Evolutionary conservation across 169 alveolate species (phyloP).

Genomic region (Babesia ovata): DNA sequence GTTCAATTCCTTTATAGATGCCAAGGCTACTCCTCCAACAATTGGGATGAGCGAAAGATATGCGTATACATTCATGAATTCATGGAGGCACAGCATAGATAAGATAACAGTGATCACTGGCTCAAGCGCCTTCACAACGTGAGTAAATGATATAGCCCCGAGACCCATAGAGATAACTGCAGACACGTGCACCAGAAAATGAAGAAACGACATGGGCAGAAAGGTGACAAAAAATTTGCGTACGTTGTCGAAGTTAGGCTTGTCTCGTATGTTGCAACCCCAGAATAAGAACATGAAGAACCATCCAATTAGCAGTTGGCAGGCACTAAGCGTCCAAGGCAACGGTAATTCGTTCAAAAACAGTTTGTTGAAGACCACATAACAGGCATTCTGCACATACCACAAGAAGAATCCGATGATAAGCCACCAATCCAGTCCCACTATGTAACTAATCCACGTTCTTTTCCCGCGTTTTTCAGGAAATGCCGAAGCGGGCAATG

Average conservation of each 20-base stretch:
- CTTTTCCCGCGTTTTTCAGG: conserved; percentile 23
- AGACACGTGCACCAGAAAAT: conserved; percentile 80
- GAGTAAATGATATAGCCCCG: conserved; percentile 85
- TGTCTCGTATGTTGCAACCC: conserved; percentile 58
- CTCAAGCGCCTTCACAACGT: conserved; percentile 83
- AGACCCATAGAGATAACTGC: conserved; percentile 82
- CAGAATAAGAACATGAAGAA: conserved; percentile 66
- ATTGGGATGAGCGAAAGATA: conserved; percentile 76
- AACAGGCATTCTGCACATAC: conserved; percentile 80
- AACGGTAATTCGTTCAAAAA: conserved; percentile 72
- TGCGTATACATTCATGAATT: conserved; percentile 67
- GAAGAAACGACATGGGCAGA: conserved; percentile 77
- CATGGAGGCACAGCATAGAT: conserved; percentile 69
- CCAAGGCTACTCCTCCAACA: conserved; percentile 79
- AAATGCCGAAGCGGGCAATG: conserved; percentile 55
- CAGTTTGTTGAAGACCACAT: conserved; percentile 80
- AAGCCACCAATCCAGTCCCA: conserved; percentile 23
- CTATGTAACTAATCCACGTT: background rate
- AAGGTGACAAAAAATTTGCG: conserved; percentile 66
- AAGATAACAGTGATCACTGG: conserved; percentile 83
- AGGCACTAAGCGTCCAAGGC: conserved; percentile 82
- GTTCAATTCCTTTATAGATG: conserved; percentile 77
- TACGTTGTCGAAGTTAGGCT: conserved; percentile 63
- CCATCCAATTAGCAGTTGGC: conserved; percentile 83
- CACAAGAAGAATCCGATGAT: conserved; percentile 45